A percentile compares a stretch with the other conserved stretches of the same genome.
These are phyloP conservation scores for Bolboschoenoplectus hybrid DNA, from an alignment of 202 grass and related monocot species.

Conservation along the genomic window DNA sequence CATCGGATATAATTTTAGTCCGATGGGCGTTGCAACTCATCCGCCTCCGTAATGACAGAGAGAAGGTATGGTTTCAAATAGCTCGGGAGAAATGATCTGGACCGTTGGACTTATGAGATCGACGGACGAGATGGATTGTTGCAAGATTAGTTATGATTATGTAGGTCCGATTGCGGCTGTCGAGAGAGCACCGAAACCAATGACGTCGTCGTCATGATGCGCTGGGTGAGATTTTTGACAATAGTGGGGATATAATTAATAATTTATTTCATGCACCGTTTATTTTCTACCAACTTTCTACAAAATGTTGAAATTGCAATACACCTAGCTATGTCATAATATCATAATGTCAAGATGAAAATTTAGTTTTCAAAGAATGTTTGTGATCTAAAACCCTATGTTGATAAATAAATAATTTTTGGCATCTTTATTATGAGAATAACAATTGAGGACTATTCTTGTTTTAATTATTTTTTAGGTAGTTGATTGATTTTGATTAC, in stretches of 20 bases:
- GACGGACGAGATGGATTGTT: background rate
- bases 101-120: constrained; percentile 1
- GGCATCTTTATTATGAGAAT: too few species aligned
- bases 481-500: too few species aligned
- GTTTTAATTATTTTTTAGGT: too few species aligned
- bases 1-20: too few species aligned
- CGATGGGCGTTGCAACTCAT: too few species aligned
- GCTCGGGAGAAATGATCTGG: background rate
- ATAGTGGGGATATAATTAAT: background rate
- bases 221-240: background rate
- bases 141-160: constrained; percentile 14
- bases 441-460: too few species aligned
- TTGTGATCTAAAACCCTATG: too few species aligned
- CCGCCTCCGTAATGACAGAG: background rate
- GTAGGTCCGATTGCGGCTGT: constrained; percentile 4
- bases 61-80: background rate
- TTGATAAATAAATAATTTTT: too few species aligned
- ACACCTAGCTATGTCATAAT: too few species aligned
- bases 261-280: background rate
- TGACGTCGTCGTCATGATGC: constrained; percentile 31
- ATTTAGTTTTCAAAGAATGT: too few species aligned
- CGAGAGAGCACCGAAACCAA: constrained; percentile 20
- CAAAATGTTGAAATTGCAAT: background rate
- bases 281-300: constrained; percentile 6
- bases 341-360: too few species aligned